Base-by-base conservation (phyloP, 331 rosid genomes). In the Malus hybrid region DNA sequence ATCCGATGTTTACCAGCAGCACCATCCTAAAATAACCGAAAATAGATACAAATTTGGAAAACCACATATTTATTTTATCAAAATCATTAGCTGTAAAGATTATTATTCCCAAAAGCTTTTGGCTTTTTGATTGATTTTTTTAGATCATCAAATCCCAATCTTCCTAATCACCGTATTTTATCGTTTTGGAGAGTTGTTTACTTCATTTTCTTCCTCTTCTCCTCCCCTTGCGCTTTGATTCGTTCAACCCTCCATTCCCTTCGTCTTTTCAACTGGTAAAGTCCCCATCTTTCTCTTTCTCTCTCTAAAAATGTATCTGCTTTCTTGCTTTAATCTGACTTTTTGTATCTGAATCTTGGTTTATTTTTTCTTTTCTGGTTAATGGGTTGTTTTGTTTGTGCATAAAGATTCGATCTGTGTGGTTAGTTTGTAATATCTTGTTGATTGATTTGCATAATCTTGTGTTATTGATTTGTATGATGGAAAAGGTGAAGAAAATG, bases 1-100 rank as follows among this genome's bases (percentile, higher is more conserved):
- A 82, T 85, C 86, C 89, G 93, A 82, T 86, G 88, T 82, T 93
- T 89, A 97, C 60, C 82, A 82, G 91, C 87, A 86, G 73, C 82
- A 81, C 87, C 89, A 63, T 84, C 85, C 89, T 65, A 87, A 85
- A 89, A 84, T 83, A 86, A 88, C 33, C 44, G 58, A 74, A 68
- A 42, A 55, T 39, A 26, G 13, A 26, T 55, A 5, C 44, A 33
- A 14, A 6, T 24, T 42, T 14, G 22, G 61, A 32, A 58, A 42
- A 6, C 58, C 14, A 44, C 44, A 9, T 39, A 39, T 39, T 39
- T 39, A 39, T 39, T 39, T 9, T 39, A 39, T 39, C 46, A 39
- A 39, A 39, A 39, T 39, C 46, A 39, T 39, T 39, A 39, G 46
- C 46, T 39, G 46, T 9, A 39, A 39, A 39, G 46, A 39, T 39